Evolutionary conservation across 768 basidiomycete genomes (phyloP).

Genomic region (Termitomyces heimii): DNA sequence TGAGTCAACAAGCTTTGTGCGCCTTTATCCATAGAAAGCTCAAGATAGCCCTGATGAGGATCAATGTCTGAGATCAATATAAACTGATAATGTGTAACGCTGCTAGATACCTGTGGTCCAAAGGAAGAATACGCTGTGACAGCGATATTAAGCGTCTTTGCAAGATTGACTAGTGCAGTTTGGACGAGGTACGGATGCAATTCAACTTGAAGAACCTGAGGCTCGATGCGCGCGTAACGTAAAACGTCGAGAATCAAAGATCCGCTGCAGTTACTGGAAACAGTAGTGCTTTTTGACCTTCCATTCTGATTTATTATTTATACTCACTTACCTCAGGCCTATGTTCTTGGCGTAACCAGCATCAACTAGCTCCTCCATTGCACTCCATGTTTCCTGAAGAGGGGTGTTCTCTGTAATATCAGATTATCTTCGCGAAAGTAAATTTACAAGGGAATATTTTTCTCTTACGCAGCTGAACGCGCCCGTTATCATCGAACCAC

Average conservation of each 20-base stretch:
- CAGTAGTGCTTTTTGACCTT: not conserved
- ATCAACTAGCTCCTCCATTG: constrained; percentile 76
- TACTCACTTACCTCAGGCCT: constrained; percentile 51
- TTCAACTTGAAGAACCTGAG: constrained; percentile 66
- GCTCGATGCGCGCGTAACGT: constrained; percentile 71
- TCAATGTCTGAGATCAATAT: not conserved
- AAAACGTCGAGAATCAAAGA: constrained; percentile 69
- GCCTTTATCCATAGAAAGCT: constrained; percentile 56
- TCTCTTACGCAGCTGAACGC: constrained; percentile 54
- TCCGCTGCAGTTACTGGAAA: constrained; percentile 65
- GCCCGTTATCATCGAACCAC: constrained; percentile 73
- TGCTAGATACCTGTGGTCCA: constrained; percentile 24
- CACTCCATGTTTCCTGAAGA: constrained; percentile 79
- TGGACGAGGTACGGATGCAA: constrained; percentile 70
- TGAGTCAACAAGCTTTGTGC: constrained; percentile 49
- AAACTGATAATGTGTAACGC: not conserved
- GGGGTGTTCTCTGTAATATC: constrained; percentile 49
- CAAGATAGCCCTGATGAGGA: constrained; percentile 41
- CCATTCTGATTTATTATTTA: not conserved
- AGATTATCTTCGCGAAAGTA: not conserved
- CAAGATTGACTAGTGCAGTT: constrained; percentile 47
- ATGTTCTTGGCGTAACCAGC: constrained; percentile 70
- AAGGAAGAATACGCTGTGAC: constrained; percentile 62
- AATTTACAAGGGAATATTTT: not conserved
- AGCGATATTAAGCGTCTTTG: constrained; percentile 50